Conservation (phyloP, 352 stramenopile species). For the Globisporangium abappressorium region DNA sequence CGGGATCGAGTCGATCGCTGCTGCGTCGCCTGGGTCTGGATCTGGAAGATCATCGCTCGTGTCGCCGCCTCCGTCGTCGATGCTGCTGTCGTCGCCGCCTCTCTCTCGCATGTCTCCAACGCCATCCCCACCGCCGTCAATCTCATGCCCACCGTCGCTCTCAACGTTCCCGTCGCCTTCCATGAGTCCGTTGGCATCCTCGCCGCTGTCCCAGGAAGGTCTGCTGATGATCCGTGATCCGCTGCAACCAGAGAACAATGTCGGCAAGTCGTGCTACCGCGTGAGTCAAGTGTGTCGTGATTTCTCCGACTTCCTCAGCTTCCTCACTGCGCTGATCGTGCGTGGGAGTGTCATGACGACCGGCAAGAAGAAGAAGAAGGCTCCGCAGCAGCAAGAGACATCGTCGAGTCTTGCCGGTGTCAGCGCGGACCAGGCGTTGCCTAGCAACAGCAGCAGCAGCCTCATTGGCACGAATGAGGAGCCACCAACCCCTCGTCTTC, state of each 20-base stretch:
- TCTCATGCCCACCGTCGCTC: neutral
- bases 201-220: conserved; percentile 30
- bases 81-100: conserved; percentile 3
- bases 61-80: neutral
- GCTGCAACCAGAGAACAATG: conserved; percentile 69
- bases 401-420: too few species aligned
- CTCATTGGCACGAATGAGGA: neutral
- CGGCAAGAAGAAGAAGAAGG: conserved; percentile 35
- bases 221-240: conserved; percentile 73
- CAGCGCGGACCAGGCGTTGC: too few species aligned
- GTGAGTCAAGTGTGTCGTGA: conserved; percentile 81
- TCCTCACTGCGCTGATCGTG: conserved; percentile 78
- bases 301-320: conserved; percentile 82
- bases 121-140: conserved; percentile 13
- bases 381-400: neutral
- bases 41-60: conserved; percentile 5
- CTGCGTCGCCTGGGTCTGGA: neutral
- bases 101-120: conserved; percentile 4
- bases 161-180: neutral
- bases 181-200: conserved; percentile 5
- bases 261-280: conserved; percentile 82
- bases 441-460: neutral
- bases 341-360: conserved; percentile 71
- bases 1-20: conserved; percentile 9
- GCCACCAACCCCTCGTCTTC: neutral